Evolutionary conservation across 2,329 filamentous ascomycete species (phyloP), one percentile per base, ranked within the genome.

Genomic region (Myriosclerotinia scirpicola): DNA sequence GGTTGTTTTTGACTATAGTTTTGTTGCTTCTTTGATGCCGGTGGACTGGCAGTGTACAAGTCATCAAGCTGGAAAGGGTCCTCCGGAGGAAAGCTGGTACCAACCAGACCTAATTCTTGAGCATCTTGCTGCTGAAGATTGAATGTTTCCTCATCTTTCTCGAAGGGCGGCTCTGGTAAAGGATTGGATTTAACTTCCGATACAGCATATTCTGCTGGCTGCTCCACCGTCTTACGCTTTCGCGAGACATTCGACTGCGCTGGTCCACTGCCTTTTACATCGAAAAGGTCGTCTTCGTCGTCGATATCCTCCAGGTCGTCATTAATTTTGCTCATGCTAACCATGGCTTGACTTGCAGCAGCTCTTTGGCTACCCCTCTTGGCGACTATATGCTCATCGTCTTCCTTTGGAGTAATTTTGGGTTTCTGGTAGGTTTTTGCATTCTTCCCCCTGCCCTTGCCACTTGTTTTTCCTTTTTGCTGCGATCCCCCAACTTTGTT

Each of bases 21-120:
- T 54, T 52, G 14, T 36, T 44, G n/a, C 38, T 15, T 1, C 22
- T 64, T 44, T 48, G 36, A 30, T 46, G 20, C 17, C 34, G 4
- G 46, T 38, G 68, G 62, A 59, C 54, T 67, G 6, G 56, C 59
- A 54, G 55, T 22, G 50, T 69, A 58, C 4, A 66, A 17, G 63
- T 67, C 60, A 6, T 38, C 62, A 48, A 26, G 5, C 22, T 36
- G 34, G 38, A 42, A 56, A n/a, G 9, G 17, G 4, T 56, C 36
- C 17, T 34, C 36, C 5, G 5, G 22, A 30, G 26, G 14, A 22
- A 46, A 36, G 14, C 42, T 34, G 30, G 3, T n/a, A 40, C 50
- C 44, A n/a, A 67, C 5, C 20, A 40, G 48, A 44, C 36, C 8
- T 60, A 34, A 38, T 54, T 22, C 34, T 34, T 64, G 48, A 26